phyloP scores from a whole-genome alignment of 2,329 filamentous ascomycete genomes.

The Bisporella sp. region DNA sequence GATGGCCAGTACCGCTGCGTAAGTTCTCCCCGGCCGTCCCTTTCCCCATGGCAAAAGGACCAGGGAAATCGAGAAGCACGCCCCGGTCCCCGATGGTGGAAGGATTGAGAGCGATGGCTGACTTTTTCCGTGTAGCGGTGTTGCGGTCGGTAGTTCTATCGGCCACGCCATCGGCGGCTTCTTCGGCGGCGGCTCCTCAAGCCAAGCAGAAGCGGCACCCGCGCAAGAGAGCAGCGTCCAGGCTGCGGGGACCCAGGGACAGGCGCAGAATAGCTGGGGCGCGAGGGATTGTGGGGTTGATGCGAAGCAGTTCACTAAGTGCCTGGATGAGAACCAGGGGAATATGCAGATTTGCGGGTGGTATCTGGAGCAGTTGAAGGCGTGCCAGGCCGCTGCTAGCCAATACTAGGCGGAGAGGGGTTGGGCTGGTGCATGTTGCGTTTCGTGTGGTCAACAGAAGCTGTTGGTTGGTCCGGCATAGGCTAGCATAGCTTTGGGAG shows the following conservation, averaged over 20 bases:
- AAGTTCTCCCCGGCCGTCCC: slow-evolving; percentile 37
- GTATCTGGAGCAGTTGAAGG: slow-evolving; percentile 97
- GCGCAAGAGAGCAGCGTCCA: slow-evolving; percentile 37
- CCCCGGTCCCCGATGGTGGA: too few species aligned
- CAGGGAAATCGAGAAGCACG: too few species aligned
- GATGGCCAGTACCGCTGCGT: slow-evolving; percentile 98
- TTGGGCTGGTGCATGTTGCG: too few species aligned
- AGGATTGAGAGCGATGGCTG: slow-evolving; percentile 9
- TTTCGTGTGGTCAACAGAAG: too few species aligned
- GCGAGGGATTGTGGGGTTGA: slow-evolving; percentile 70
- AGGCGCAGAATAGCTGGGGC: slow-evolving; percentile 47
- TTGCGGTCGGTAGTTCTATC: slow-evolving; percentile 90
- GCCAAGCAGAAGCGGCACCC: slow-evolving; percentile 39
- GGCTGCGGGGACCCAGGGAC: slow-evolving; percentile 44
- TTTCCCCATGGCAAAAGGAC: too few species aligned
- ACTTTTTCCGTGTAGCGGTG: slow-evolving; percentile 58
- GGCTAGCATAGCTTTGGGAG: too few species aligned
- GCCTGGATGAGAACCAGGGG: slow-evolving; percentile 91
- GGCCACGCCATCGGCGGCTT: slow-evolving; percentile 89
- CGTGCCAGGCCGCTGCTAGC: slow-evolving; percentile 69
- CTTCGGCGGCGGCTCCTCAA: slow-evolving; percentile 67
- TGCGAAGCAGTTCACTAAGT: slow-evolving; percentile 81
- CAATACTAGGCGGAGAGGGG: slow-evolving; percentile 7
- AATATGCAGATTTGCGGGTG: slow-evolving; percentile 95
- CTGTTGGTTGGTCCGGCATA: too few species aligned